These are phyloP conservation scores for Tieghemostelium lacteum DNA, from an alignment of 78 protist species.

Conservation along the genomic window DNA sequence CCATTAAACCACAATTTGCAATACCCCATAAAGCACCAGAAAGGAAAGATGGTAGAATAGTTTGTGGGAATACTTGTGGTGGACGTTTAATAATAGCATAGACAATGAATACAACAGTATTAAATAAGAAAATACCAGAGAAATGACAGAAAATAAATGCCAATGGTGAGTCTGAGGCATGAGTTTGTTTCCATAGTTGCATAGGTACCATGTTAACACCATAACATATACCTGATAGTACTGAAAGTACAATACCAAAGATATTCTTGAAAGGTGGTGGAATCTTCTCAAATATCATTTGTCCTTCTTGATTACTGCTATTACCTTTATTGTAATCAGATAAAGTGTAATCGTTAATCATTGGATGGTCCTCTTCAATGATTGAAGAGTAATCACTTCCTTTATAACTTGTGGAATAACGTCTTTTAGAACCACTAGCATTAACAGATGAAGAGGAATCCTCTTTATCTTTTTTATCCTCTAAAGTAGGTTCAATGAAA, in stretches of 20 bases:
- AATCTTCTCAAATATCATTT: slow-evolving; percentile 20
- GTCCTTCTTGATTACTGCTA: slow-evolving; percentile 22
- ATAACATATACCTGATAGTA: slow-evolving; percentile 58
- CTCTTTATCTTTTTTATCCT: slow-evolving; percentile 9
- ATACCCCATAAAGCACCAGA: slow-evolving; percentile 91
- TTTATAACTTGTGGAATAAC: background rate
- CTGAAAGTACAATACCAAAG: slow-evolving; percentile 48
- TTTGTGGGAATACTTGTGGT: slow-evolving; percentile 78
- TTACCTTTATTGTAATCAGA: too few relatives aligned
- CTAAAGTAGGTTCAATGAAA: slow-evolving; percentile 73
- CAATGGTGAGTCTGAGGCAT: slow-evolving; percentile 32
- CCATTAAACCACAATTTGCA: slow-evolving; percentile 76
- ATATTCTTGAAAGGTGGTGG: slow-evolving; percentile 50
- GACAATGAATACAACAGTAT: slow-evolving; percentile 79
- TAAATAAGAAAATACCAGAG: slow-evolving; percentile 87
- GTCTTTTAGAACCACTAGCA: too few relatives aligned
- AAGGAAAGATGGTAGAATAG: slow-evolving; percentile 80
- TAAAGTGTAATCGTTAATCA: slow-evolving; percentile 6
- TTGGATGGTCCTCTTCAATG: slow-evolving; percentile 9
- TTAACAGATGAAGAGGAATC: too few relatives aligned
- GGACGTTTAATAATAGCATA: slow-evolving; percentile 72
- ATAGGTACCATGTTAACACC: slow-evolving; percentile 83
- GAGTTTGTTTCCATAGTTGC: slow-evolving; percentile 73
- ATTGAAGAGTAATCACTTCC: slow-evolving; percentile 17
- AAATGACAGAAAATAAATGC: slow-evolving; percentile 88